Base-by-base conservation (phyloP, 768 basidiomycete species). In the Kwoniella sp. region DNA sequence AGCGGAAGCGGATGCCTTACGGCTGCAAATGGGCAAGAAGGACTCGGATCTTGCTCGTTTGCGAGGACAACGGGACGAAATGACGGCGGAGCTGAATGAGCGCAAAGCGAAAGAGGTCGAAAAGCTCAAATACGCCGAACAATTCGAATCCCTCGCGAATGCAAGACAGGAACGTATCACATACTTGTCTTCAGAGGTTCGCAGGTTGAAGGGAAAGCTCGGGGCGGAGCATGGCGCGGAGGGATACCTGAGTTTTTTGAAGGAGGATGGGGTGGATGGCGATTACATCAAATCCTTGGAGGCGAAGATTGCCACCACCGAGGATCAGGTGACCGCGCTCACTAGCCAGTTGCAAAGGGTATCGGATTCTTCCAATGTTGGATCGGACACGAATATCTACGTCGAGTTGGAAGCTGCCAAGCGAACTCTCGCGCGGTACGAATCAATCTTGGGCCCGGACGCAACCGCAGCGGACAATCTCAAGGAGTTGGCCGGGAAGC, bases 211-310 rank as follows among this genome's bases (percentile, higher is more conserved):
- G 71, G 79, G 85, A 14, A 80, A 81, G 26, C 76, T 92, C n/a
- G 89, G 87, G 17, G 88, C 88, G 0, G 75, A 83, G 23, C 78
- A 80, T 1, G 83, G 84, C 5, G 80, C 86, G 20, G 82, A 83
- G 55, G 85, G 89, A 42, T 77, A 89, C 28, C 78, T 91, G 73
- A 75, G 75, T 4, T 88, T 89, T 70, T 79, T 92, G 58, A 76
- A 83, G 46, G 82, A 79, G 17, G 78, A 80, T 37, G 75, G 71
- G 0, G 64, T 67, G 25, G 70, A 73, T 42, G 64, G 62, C 23
- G 71, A 73, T 22, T 75, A 76, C 50, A 65, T 79, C 5, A 80
- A 82, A 15, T 79, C 83, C 23, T 56, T 89, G 33, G 82, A 81
- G 66, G 74, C 65, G 17, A 80, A 79, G 49, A 75, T 87, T 17